Conservation (phyloP, 202 grass and related monocot genomes). For the Dendrocalamus latiflorus region DNA sequence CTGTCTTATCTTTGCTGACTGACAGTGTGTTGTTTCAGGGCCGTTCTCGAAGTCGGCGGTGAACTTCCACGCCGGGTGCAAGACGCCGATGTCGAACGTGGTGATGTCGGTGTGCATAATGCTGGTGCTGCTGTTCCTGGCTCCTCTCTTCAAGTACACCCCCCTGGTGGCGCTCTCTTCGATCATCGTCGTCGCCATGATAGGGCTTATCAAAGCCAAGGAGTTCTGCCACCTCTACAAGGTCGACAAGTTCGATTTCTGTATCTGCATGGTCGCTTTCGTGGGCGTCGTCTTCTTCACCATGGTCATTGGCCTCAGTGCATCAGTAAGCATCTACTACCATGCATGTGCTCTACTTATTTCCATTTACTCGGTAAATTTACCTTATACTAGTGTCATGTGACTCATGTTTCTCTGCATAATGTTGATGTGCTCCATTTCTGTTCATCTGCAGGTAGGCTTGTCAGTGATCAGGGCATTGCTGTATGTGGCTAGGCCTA, state of each 20-base stretch:
- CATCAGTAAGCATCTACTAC: slow-evolving; percentile 47
- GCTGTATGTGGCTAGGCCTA: slow-evolving; percentile 70
- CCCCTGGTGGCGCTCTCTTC: slow-evolving; percentile 78
- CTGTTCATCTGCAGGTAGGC: slow-evolving; percentile 46
- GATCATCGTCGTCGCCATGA: slow-evolving; percentile 94
- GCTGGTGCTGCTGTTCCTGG: slow-evolving; percentile 91
- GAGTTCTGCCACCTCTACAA: slow-evolving; percentile 70
- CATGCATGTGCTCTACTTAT: neutral
- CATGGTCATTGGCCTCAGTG: slow-evolving; percentile 75
- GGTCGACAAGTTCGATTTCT: slow-evolving; percentile 95
- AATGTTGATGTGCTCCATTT: slow-evolving; percentile 3
- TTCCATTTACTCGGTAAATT: neutral
- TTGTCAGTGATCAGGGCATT: slow-evolving; percentile 73
- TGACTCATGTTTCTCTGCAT: neutral
- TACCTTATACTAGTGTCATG: neutral
- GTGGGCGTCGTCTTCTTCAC: slow-evolving; percentile 80
- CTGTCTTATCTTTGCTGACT: neutral
- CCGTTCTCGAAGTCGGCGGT: slow-evolving; percentile 97
- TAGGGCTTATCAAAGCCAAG: slow-evolving; percentile 77
- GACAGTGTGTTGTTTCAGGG: slow-evolving; percentile 30
- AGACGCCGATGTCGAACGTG: slow-evolving; percentile 80
- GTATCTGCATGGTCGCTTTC: slow-evolving; percentile 85
- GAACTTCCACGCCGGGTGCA: slow-evolving; percentile 89
- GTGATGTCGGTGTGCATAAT: slow-evolving; percentile 90
- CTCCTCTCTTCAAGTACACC: slow-evolving; percentile 91